Evolutionary conservation across 2,329 filamentous ascomycete species (phyloP).

Genomic region (Diaporthe vaccinii): DNA sequence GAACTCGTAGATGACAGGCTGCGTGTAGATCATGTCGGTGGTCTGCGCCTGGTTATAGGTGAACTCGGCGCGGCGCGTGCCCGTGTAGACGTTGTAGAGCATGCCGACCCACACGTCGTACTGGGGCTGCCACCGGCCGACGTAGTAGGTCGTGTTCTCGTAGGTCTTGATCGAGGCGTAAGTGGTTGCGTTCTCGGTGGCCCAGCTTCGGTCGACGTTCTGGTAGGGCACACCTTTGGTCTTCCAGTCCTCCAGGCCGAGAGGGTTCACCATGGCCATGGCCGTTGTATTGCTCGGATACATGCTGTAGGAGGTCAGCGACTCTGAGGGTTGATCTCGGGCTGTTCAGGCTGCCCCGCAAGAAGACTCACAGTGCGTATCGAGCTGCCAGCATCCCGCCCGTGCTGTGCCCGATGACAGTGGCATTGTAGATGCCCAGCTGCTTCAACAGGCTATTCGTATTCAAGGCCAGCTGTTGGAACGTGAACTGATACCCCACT

Average conservation of each 20-base stretch:
- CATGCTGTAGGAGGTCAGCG: constrained; percentile 47
- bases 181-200: constrained; percentile 55
- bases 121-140: constrained; percentile 59
- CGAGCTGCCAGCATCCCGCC: constrained; percentile 67
- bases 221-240: constrained; percentile 62
- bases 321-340: not conserved
- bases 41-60: constrained; percentile 63
- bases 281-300: constrained; percentile 58
- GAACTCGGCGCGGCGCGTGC: constrained; percentile 57
- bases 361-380: constrained; percentile 55
- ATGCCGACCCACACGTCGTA: constrained; percentile 70
- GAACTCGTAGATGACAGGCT: constrained; percentile 65
- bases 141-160: constrained; percentile 63
- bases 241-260: constrained; percentile 69
- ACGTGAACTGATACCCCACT: constrained; percentile 63
- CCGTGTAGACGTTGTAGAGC: constrained; percentile 65
- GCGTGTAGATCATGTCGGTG: constrained; percentile 68
- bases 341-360: no score
- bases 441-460: constrained; percentile 61
- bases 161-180: constrained; percentile 61
- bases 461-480: constrained; percentile 65
- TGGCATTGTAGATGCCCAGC: constrained; percentile 58
- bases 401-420: constrained; percentile 67
- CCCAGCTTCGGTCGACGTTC: constrained; percentile 55
- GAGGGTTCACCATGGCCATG: constrained; percentile 64